These are phyloP conservation scores for Talaromyces pinophilus DNA, from an alignment of 2,329 filamentous ascomycete genomes.

Conservation along the genomic window DNA sequence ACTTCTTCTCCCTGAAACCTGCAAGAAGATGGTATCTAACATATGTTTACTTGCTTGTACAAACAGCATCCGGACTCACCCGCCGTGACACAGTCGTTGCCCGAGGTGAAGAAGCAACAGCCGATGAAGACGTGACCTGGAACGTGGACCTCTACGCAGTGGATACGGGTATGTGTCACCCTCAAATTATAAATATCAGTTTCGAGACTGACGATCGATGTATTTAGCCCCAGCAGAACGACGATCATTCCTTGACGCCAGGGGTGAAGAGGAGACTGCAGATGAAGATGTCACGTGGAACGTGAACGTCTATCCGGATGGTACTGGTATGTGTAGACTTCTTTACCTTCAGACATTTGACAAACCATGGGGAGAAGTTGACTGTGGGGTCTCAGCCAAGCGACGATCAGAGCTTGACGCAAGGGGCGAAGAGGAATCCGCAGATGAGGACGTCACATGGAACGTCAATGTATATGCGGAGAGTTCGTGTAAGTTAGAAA, in stretches of 20 bases:
- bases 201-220: neutral
- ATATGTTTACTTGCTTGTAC: neutral
- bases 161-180: neutral
- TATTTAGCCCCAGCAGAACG: neutral
- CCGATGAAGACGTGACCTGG: constrained; percentile 9
- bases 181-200: neutral
- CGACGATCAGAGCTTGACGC: too few relatives aligned
- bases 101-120: neutral
- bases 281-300: constrained; percentile 16
- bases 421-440: too few relatives aligned
- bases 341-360: too few relatives aligned
- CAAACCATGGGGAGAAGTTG: too few relatives aligned
- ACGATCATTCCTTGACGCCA: neutral
- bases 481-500: neutral
- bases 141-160: neutral
- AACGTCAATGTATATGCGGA: neutral
- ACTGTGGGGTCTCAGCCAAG: too few relatives aligned
- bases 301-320: too few relatives aligned
- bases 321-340: too few relatives aligned
- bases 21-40: neutral
- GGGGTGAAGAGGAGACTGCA: constrained; percentile 5
- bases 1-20: neutral
- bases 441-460: too few relatives aligned
- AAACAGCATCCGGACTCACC: neutral
- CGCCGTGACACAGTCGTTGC: neutral